phyloP scores from a whole-genome alignment of 257 asterid genomes.

The Capsicum rhomboideum region DNA sequence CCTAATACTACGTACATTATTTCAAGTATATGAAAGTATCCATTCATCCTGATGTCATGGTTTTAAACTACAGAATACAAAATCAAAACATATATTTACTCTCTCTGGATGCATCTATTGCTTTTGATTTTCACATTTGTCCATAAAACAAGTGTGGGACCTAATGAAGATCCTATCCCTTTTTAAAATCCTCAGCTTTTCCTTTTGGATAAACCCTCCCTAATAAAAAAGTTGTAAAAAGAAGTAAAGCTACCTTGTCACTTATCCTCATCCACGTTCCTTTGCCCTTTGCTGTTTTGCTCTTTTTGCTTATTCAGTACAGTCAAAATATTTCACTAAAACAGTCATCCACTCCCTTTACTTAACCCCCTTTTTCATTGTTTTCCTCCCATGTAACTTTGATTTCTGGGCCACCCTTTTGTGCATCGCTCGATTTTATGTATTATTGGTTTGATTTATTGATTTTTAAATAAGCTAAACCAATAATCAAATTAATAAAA shows the following conservation, averaged over 20 bases:
- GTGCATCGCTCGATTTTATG: too few relatives aligned
- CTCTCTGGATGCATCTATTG: not conserved
- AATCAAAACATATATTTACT: not conserved
- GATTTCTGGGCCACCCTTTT: not conserved
- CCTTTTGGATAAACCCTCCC: not conserved
- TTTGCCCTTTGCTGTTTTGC: not conserved
- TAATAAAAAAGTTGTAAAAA: not conserved
- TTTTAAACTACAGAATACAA: not conserved
- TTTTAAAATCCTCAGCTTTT: not conserved
- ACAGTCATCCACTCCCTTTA: not conserved
- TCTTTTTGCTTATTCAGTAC: not conserved
- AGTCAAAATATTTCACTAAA: not conserved
- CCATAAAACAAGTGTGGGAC: not conserved
- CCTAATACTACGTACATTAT: too few relatives aligned
- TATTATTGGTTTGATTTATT: too few relatives aligned
- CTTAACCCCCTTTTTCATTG: not conserved
- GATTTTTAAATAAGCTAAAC: too few relatives aligned
- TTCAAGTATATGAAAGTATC: not conserved
- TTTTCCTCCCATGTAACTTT: constrained; percentile 26
- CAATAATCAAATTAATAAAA: too few relatives aligned
- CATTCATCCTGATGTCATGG: not conserved
- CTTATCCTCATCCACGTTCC: not conserved
- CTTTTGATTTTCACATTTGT: not conserved
- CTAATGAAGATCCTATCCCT: too few relatives aligned
- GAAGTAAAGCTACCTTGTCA: not conserved